These are phyloP conservation scores for Amanita exitialis DNA, from an alignment of 768 basidiomycete genomes.

Conservation along the genomic window DNA sequence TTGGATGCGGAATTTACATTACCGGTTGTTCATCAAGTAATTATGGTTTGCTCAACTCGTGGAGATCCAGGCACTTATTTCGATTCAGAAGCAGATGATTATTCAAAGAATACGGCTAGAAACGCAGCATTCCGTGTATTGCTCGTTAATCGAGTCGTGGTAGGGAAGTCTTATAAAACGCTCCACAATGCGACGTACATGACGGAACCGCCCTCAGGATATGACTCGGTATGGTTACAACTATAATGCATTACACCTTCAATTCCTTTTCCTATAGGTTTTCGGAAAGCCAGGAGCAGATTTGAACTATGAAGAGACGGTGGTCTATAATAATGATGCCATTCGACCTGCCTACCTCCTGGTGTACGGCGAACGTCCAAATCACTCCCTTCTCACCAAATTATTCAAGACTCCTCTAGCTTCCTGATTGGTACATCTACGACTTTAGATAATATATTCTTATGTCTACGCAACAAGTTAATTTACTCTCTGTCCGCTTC, in stretches of 20 bases:
- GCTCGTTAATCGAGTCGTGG: slow-evolving; percentile 52
- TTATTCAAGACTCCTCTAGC: slow-evolving; percentile 41
- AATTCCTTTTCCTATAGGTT: slow-evolving; percentile 26
- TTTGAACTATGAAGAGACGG: slow-evolving; percentile 62
- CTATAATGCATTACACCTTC: not conserved
- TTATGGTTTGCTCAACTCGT: slow-evolving; percentile 9
- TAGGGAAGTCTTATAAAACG: slow-evolving; percentile 45
- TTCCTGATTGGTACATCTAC: slow-evolving; percentile 17
- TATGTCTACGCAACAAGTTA: slow-evolving; percentile 6
- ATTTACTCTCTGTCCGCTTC: slow-evolving; percentile 5
- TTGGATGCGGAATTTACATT: slow-evolving; percentile 63
- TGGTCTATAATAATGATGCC: slow-evolving; percentile 57
- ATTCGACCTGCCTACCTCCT: slow-evolving; percentile 58
- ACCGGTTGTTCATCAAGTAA: slow-evolving; percentile 58
- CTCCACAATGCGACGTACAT: slow-evolving; percentile 38
- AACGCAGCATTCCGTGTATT: slow-evolving; percentile 36
- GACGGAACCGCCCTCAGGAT: slow-evolving; percentile 42
- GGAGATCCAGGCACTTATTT: slow-evolving; percentile 1
- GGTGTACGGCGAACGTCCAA: slow-evolving; percentile 38
- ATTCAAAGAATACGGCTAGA: slow-evolving; percentile 32
- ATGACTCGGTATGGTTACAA: slow-evolving; percentile 39
- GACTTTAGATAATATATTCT: not conserved
- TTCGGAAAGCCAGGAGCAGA: slow-evolving; percentile 54
- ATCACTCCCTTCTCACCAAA: slow-evolving; percentile 22
- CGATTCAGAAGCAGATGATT: slow-evolving; percentile 55